Base-by-base conservation (phyloP, 2,329 filamentous ascomycete genomes). In the Ophiostoma himal-ulmi region DNA sequence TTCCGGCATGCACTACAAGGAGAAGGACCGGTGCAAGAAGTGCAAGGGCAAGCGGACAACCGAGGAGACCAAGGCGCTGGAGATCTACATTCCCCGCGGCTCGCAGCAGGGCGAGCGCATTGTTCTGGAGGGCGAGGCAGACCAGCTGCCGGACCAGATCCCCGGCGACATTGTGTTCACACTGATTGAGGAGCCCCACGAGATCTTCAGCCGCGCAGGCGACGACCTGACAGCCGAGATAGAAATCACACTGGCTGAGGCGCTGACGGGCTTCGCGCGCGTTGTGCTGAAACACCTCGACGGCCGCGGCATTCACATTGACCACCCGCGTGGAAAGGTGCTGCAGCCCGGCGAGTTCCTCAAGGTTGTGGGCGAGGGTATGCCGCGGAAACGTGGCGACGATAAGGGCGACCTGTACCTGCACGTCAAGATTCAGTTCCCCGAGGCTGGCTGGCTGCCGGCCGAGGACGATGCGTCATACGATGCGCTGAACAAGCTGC, bases 1-100 rank as follows among this genome's bases (percentile, higher is more conserved):
- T 44, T 86, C 89, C n/a, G 95, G 95, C 6, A 89, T 89, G 77
- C 89, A 94, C 77, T 96, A 89, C 82, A 94, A 94, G 80, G 93
- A 97, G 77, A 98, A 98, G 84, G 95, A 99, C 77, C 92, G 93
- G 78, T 99, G 95, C 85, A 97, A 96, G 85, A 97, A 95, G 84
- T 99, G 95, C 88, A 98, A 98, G 82, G 95, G 95, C 77, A 92
- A 91, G 80, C 88, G 92, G 73, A 93, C 92, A 17, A 88, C 89
- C 64, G 90, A 93, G 76, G 91, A 95, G 81, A 95, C 92, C 81
- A 99, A 98, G 83, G 91, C 94, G 3, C 84, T 99, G 72, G 95
- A 99, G 81, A 90, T 99, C 69, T 98, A 98, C 82, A 97, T 99
- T 72, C 93, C 94, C 11, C 88, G 91, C 69, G 94, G 94, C 66